Base-by-base conservation (phyloP, 2,329 filamentous ascomycete species). In the Trichoderma endophyticum region DNA sequence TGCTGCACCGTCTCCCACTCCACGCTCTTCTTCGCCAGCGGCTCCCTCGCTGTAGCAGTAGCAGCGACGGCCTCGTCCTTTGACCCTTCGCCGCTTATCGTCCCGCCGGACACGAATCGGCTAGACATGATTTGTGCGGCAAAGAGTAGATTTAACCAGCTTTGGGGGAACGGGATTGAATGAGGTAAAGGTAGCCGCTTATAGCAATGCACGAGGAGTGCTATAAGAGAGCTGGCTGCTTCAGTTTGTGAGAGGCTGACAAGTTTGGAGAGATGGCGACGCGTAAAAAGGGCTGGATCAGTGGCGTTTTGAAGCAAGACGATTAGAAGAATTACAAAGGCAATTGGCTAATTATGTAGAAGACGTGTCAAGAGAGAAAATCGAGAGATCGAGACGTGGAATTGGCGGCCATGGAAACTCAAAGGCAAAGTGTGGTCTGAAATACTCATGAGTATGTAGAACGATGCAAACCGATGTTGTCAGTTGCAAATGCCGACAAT, bases 1-100 rank as follows among this genome's bases (percentile, higher is more conserved):
- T 84, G 82, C 80, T 92, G 88, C 14, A 91, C 91, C 39, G 84
- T 83, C 74, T 88, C 87, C 91, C 92, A 93, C 72, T 89, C 89
- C 39, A 80, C 78, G 43, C 77, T 75, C 73, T 75, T 78, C 48
- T 60, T 65, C 63, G 67, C 39, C 24, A 70, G 56, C 21, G 63
- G 73, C 70, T 34, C 76, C 67, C 68, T 66, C 64, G 30, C 80
- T 72, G 72, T 70, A 32, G 21, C n/a, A 18, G 57, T 70, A 32
- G 21, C n/a, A 15, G 59, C 70, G 30, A 69, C 26, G 6, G 66
- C 67, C 11, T 72, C 75, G 71, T 77, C 75, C 68, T 78, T 76
- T 60, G 74, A 57, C 48, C 72, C 70, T 62, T 78, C 75, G 48
- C 77, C 76, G 56, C 75, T 74, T 59, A 61, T 88, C 4, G 84